Evolutionary conservation across 1,139 yeast species (phyloP), one percentile per base, ranked within the genome.

Genomic region (Geotrichum aggregatum): DNA sequence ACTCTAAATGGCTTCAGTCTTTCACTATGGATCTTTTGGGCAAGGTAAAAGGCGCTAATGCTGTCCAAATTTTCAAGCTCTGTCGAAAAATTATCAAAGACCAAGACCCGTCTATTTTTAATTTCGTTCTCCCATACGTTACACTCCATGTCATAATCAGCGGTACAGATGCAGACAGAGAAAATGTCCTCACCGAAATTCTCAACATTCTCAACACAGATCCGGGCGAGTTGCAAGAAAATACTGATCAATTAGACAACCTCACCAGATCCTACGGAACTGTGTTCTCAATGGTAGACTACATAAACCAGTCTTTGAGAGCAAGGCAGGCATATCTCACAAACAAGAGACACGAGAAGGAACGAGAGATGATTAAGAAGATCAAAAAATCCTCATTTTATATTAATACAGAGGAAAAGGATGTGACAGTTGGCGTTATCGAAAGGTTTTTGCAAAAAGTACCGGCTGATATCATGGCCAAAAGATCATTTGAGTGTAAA

Each of bases 271-370:
- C 48, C n/a, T 54, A 82, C 61, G 85, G 85, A 56, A 75, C 88
- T 0, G 77, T 91, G 0, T 87, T 92, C 62, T 80, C 82, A 33
- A 81, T 91, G 2, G 71, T 91, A 38, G 98, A 94, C 63, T 89
- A 91, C 63, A 79, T 91, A 55, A 81, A 83, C 56, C 87, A 86
- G 59, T 89, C 97, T 96, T 65, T 75, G 7, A 63, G 75, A 18
- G 73, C 77, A 4, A 65, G 72, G 47, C 58, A 59, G 31, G 56
- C 58, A 21, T 44, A 54, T 26, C 51, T 59, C 43, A 33, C 57
- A 18, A 56, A 57, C 4, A 56, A 51, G 26, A 53, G 52, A 26
- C 51, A 49, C 46, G 49, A 34, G 21, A 35, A 21, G 14, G 46
- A 50, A 21, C 34, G 28, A 40, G 54, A 49, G 42, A 36, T 38